Percentiles rank a stretch among this genome's conserved stretches.
Conservation (phyloP, 2,329 filamentous ascomycete species). For the Metarhizium rileyi region DNA sequence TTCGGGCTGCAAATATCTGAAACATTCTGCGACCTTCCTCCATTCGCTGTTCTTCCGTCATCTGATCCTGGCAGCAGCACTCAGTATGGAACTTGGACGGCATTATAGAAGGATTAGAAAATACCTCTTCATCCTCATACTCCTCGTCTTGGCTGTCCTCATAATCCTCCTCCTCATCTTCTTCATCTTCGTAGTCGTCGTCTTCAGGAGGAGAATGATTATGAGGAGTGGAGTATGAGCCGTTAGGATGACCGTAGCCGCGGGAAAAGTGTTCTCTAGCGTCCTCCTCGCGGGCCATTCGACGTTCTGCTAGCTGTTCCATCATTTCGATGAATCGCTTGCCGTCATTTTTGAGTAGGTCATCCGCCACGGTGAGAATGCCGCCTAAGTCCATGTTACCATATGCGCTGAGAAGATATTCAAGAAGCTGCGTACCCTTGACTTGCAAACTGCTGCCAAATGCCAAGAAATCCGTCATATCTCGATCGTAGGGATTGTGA, state of each 20-base stretch:
- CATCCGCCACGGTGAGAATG: slow-evolving; percentile 96
- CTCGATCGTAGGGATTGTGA: slow-evolving; percentile 51
- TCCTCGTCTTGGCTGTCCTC: slow-evolving; percentile 55
- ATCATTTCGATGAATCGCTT: slow-evolving; percentile 99
- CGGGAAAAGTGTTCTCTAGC: slow-evolving; percentile 53
- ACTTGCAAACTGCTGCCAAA: slow-evolving; percentile 97
- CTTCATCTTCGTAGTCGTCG: slow-evolving; percentile 63
- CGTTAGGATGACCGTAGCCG: slow-evolving; percentile 51
- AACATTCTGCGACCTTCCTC: slow-evolving; percentile 98
- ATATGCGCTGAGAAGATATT: slow-evolving; percentile 33
- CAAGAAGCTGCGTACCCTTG: slow-evolving; percentile 54
- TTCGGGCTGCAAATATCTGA: slow-evolving; percentile 95
- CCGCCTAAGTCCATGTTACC: slow-evolving; percentile 61
- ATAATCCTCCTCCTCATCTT: slow-evolving; percentile 51
- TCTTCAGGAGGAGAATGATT: slow-evolving; percentile 70
- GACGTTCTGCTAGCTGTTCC: slow-evolving; percentile 94
- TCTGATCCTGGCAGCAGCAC: slow-evolving; percentile 63
- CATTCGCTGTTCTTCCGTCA: slow-evolving; percentile 98
- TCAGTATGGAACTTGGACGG: slow-evolving; percentile 32
- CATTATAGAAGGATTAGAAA: slow-evolving; percentile 31
- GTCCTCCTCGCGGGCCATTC: slow-evolving; percentile 95
- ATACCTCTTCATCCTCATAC: slow-evolving; percentile 73
- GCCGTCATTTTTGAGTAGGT: slow-evolving; percentile 95
- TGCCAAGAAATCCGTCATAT: slow-evolving; percentile 81
- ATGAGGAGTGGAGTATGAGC: slow-evolving; percentile 49